Conservation (phyloP, 192 early-diverging fungal genomes). For the Podila epicladia region DNA sequence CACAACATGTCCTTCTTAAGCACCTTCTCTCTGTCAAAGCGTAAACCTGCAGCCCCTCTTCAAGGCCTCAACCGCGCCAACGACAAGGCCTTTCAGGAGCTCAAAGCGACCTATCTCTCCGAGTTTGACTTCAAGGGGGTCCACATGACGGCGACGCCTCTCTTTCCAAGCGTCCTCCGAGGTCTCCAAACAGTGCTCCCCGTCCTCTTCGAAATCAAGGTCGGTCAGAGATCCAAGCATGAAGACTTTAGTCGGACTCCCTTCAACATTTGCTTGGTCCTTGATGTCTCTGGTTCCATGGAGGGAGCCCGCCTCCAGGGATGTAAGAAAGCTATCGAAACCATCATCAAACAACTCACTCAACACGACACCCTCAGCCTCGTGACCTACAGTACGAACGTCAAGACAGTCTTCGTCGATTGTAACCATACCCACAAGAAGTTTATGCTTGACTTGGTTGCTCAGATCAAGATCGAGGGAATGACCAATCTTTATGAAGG, state of each 20-base stretch:
- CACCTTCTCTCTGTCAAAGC: no score
- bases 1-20: no score
- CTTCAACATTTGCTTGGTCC: slow-evolving; percentile 38
- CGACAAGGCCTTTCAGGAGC: slow-evolving; percentile 16
- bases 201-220: slow-evolving; percentile 33
- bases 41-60: background rate
- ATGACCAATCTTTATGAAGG: slow-evolving; percentile 20
- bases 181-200: slow-evolving; percentile 27
- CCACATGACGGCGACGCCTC: slow-evolving; percentile 30
- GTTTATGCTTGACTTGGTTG: slow-evolving; percentile 20
- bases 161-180: slow-evolving; percentile 29
- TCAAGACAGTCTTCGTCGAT: slow-evolving; percentile 29
- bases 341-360: slow-evolving; percentile 25
- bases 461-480: slow-evolving; percentile 6
- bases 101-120: slow-evolving; percentile 29
- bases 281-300: slow-evolving; percentile 33
- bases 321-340: slow-evolving; percentile 29
- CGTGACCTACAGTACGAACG: slow-evolving; percentile 16
- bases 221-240: slow-evolving; percentile 26
- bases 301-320: slow-evolving; percentile 12
- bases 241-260: slow-evolving; percentile 26
- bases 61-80: slow-evolving; percentile 17
- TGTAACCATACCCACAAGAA: slow-evolving; percentile 34
- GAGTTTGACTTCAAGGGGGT: slow-evolving; percentile 32
- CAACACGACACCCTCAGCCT: slow-evolving; percentile 36